A percentile compares a stretch with the other conserved stretches of the same genome.
These are phyloP conservation scores for Entomortierella beljakovae DNA, from an alignment of 192 early-diverging fungal species.

Conservation along the genomic window DNA sequence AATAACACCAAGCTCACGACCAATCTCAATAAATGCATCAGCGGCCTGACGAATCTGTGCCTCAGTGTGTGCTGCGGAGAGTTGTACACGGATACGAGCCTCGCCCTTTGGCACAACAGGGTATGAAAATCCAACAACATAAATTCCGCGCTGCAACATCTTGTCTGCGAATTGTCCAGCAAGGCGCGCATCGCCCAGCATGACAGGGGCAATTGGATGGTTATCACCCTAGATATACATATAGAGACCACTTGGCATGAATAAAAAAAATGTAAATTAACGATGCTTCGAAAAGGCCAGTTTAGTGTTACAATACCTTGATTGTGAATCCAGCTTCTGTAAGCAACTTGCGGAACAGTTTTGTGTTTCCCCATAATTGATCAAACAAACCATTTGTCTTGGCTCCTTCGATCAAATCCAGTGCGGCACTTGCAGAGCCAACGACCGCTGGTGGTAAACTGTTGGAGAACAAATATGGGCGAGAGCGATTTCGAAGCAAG, in stretches of 20 bases:
- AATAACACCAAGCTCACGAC: conserved; percentile 48
- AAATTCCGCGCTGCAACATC: conserved; percentile 92
- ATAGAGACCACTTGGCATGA: too few species aligned
- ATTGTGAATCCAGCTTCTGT: conserved; percentile 70
- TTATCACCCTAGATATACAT: conserved; percentile 38
- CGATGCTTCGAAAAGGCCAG: neutral
- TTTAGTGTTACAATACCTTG: conserved; percentile 43
- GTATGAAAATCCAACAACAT: conserved; percentile 97
- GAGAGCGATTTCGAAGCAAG: conserved; percentile 93
- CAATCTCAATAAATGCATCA: conserved; percentile 70
- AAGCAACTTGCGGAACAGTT: conserved; percentile 69
- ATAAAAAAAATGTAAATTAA: too few species aligned
- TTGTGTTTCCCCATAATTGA: conserved; percentile 69
- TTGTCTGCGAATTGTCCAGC: conserved; percentile 80
- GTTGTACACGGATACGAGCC: conserved; percentile 95
- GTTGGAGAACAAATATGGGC: conserved; percentile 97
- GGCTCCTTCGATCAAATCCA: conserved; percentile 62
- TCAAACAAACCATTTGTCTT: conserved; percentile 61
- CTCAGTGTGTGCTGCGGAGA: conserved; percentile 89
- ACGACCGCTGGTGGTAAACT: conserved; percentile 94
- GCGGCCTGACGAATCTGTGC: conserved; percentile 86
- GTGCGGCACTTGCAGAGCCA: conserved; percentile 77
- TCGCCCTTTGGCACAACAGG: conserved; percentile 93
- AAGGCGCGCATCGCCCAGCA: conserved; percentile 94
- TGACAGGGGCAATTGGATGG: conserved; percentile 88